Percentiles rank a stretch among this genome's conserved stretches.
phyloP scores from a whole-genome alignment of 371 early-diverging fungal genomes.

The Rhizopus sp. region DNA sequence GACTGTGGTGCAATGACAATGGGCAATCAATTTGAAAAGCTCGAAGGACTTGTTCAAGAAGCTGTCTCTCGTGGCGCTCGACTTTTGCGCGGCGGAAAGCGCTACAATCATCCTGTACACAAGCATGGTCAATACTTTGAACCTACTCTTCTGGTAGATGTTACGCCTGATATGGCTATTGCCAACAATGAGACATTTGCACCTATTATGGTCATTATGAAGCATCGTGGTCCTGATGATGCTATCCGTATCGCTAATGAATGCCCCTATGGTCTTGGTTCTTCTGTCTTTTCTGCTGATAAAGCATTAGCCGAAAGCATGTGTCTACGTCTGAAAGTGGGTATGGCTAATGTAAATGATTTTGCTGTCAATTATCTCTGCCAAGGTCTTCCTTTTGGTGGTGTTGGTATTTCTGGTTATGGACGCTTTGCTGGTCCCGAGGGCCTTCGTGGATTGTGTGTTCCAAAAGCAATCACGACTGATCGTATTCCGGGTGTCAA shows the following conservation, averaged over 20 bases:
- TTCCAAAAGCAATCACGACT: constrained; percentile 71
- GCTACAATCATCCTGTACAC: constrained; percentile 65
- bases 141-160: constrained; percentile 80
- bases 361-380: constrained; percentile 86
- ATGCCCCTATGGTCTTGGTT: constrained; percentile 79
- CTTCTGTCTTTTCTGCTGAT: constrained; percentile 78
- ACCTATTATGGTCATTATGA: constrained; percentile 83
- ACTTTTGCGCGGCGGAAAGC: constrained; percentile 70
- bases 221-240: constrained; percentile 70
- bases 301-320: constrained; percentile 64
- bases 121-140: constrained; percentile 78
- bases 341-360: constrained; percentile 88
- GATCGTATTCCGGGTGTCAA: constrained; percentile 75
- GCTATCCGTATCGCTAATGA: constrained; percentile 75
- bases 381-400: constrained; percentile 84
- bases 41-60: constrained; percentile 58
- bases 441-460: constrained; percentile 74
- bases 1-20: constrained; percentile 83
- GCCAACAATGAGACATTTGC: constrained; percentile 81
- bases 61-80: constrained; percentile 80
- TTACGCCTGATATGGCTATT: constrained; percentile 75
- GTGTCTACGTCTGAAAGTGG: constrained; percentile 65
- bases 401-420: constrained; percentile 80
- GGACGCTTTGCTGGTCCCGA: constrained; percentile 76
- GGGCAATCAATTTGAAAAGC: constrained; percentile 56